phyloP scores from a whole-genome alignment of 108 stramenopile species.

The Aurantiochytrium sp. region DNA sequence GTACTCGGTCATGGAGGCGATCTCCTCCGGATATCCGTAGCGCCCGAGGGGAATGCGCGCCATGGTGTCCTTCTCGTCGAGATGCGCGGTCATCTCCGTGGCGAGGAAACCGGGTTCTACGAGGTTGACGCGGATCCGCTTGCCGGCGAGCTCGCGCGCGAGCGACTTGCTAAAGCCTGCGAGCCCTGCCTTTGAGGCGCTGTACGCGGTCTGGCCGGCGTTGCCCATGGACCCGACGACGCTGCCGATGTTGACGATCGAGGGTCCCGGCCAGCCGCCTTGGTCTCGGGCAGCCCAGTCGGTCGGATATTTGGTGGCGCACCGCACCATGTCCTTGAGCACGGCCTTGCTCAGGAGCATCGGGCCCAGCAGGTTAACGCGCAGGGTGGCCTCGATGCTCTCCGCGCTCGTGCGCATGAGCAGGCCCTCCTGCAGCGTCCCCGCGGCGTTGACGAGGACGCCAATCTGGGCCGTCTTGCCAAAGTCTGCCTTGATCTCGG shows the following conservation, averaged over 20 bases:
- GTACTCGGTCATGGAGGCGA: background rate
- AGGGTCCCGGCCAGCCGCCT: background rate
- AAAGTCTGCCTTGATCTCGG: background rate
- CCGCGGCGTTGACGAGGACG: background rate
- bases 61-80: background rate
- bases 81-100: constrained; percentile 5
- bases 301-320: background rate
- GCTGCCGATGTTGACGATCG: constrained; percentile 14
- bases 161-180: background rate
- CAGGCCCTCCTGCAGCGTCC: background rate
- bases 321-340: background rate
- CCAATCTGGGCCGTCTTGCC: background rate
- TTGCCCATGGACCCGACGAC: constrained; percentile 19
- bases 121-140: background rate
- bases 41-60: background rate
- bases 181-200: constrained; percentile 5
- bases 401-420: background rate
- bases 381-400: background rate
- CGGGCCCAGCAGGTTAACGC: background rate
- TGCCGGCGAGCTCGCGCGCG: background rate
- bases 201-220: background rate
- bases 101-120: background rate
- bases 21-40: background rate
- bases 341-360: background rate
- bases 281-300: background rate